These are phyloP conservation scores for Aspergillus costaricaensis DNA, from an alignment of 2,329 filamentous ascomycete species.

Conservation along the genomic window DNA sequence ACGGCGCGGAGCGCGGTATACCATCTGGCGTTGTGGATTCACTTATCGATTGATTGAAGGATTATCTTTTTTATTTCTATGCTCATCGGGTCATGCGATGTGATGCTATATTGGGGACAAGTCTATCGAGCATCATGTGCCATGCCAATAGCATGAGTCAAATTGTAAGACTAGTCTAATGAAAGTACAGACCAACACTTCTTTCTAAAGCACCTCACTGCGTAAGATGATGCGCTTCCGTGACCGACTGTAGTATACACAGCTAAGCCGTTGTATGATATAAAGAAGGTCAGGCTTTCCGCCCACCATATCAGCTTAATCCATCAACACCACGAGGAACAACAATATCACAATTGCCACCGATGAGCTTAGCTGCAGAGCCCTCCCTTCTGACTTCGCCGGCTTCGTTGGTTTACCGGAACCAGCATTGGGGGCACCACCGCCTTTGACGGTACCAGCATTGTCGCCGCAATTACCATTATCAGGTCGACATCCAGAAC, in stretches of 20 bases:
- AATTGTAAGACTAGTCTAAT: neutral
- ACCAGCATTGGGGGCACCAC: neutral
- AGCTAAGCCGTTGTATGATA: neutral
- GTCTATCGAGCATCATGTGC: neutral
- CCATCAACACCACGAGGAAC: conserved; percentile 9
- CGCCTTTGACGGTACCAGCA: neutral
- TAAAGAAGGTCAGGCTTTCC: neutral
- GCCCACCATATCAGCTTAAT: neutral
- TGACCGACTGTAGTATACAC: neutral
- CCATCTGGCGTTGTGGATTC: no score
- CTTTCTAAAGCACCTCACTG: neutral
- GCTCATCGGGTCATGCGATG: no score
- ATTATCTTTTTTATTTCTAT: no score
- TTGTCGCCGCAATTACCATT: conserved; percentile 31
- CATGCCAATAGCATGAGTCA: neutral
- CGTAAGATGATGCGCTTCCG: neutral
- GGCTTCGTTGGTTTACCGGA: conserved; percentile 9
- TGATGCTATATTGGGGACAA: neutral
- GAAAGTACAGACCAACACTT: neutral
- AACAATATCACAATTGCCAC: conserved; percentile 14
- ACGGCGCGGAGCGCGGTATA: no score
- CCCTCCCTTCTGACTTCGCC: conserved; percentile 16
- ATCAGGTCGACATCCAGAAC: conserved; percentile 32
- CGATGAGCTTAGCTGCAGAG: neutral
- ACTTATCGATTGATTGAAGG: no score